Percentiles rank a stretch among this genome's conserved stretches.
Evolutionary conservation across 1,284 basidiomycete species (phyloP).

Genomic region (Hypsizygus ulmarius): DNA sequence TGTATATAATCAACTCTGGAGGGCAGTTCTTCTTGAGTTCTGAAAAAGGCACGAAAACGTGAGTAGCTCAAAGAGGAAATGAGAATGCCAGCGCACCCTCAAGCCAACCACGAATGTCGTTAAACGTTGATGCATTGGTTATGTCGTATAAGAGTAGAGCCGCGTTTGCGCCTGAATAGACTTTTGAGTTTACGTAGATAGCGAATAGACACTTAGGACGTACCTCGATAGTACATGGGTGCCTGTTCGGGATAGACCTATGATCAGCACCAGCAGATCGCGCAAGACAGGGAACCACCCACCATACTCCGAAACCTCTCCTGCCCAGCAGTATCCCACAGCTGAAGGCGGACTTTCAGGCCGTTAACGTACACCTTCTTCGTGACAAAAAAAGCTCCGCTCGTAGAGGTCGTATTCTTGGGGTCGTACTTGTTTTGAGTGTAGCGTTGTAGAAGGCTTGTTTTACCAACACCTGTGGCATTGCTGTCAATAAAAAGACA

Average conservation of each 20-base stretch:
- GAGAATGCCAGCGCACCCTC: conserved; percentile 55
- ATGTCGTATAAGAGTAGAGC: conserved; percentile 98
- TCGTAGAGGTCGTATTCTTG: conserved; percentile 85
- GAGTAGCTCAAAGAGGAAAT: conserved; percentile 14
- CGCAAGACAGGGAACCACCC: conserved; percentile 27
- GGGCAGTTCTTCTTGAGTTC: conserved; percentile 88
- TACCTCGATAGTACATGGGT: conserved; percentile 97
- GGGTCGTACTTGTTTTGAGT: conserved; percentile 89
- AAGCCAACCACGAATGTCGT: conserved; percentile 91
- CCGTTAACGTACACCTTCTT: conserved; percentile 92
- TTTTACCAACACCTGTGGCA: conserved; percentile 84
- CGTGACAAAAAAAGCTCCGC: conserved; percentile 92
- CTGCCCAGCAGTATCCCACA: conserved; percentile 98
- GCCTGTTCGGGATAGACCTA: conserved; percentile 50
- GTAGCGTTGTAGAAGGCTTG: conserved; percentile 90
- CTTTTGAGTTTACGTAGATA: conserved; percentile 6
- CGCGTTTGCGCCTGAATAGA: conserved; percentile 74
- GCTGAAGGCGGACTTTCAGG: conserved; percentile 80
- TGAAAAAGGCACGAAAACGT: conserved; percentile 31
- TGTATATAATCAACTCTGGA: conserved; percentile 84
- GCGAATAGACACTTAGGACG: conserved; percentile 14
- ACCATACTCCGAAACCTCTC: conserved; percentile 95
- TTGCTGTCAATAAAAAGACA: conserved; percentile 8
- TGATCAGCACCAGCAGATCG: conserved; percentile 12
- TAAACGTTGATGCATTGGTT: conserved; percentile 86